These are phyloP conservation scores for Penicillium sclerotigenum DNA, from an alignment of 2,329 filamentous ascomycete species.

Conservation along the genomic window DNA sequence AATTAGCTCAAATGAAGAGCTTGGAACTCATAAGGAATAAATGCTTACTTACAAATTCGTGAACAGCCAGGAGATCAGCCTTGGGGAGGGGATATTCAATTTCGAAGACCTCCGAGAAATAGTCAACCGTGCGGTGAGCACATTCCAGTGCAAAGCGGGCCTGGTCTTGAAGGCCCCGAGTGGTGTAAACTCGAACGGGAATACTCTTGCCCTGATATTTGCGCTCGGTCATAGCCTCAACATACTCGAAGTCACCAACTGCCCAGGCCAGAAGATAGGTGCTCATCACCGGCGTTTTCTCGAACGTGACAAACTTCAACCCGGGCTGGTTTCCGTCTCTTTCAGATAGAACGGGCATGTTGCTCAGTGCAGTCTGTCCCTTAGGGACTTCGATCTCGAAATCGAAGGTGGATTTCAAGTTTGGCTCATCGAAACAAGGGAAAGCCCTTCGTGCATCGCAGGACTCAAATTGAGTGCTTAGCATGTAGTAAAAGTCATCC, in stretches of 20 bases:
- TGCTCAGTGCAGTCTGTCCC: slow-evolving; percentile 84
- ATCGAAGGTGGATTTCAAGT: slow-evolving; percentile 93
- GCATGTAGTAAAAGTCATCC: slow-evolving; percentile 64
- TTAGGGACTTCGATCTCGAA: slow-evolving; percentile 88
- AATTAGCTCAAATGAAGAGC: slow-evolving; percentile 35
- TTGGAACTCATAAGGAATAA: neutral
- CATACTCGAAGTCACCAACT: slow-evolving; percentile 93
- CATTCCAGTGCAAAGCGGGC: slow-evolving; percentile 86
- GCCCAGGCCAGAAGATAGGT: slow-evolving; percentile 90
- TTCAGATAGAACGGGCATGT: slow-evolving; percentile 83
- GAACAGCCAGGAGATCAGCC: slow-evolving; percentile 83
- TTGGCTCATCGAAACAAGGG: slow-evolving; percentile 97
- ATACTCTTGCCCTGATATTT: slow-evolving; percentile 88
- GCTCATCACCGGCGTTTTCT: slow-evolving; percentile 84
- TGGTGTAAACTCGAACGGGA: slow-evolving; percentile 94
- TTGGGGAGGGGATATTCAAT: slow-evolving; percentile 93
- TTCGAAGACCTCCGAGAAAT: slow-evolving; percentile 89
- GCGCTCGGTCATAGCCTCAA: slow-evolving; percentile 85
- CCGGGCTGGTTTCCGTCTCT: slow-evolving; percentile 65
- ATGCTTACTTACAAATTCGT: slow-evolving; percentile 72
- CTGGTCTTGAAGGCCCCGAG: slow-evolving; percentile 88
- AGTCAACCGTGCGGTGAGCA: slow-evolving; percentile 89
- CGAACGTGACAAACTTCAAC: slow-evolving; percentile 69
- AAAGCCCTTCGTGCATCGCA: slow-evolving; percentile 93
- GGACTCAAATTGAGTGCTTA: slow-evolving; percentile 96